phyloP scores from a whole-genome alignment of 2,329 filamentous ascomycete genomes.

The Arthrobotrys iridis region DNA sequence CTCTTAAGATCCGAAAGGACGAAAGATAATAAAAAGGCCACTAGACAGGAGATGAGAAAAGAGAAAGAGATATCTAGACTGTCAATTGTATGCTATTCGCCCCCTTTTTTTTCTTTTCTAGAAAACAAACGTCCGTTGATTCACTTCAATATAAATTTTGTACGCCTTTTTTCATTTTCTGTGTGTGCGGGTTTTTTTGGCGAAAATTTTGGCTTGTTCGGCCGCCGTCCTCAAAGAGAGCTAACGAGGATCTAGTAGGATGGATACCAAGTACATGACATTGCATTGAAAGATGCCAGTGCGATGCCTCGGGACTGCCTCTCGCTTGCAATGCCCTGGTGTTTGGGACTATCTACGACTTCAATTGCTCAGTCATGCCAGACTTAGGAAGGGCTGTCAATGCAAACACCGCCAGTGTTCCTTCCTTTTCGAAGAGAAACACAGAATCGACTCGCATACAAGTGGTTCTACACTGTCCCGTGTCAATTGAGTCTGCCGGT shows the following conservation, averaged over 20 bases:
- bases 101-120: background rate
- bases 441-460: background rate
- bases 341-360: constrained; percentile 3
- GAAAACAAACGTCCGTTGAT: background rate
- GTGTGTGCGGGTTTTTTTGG: constrained; percentile 52
- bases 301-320: constrained; percentile 38
- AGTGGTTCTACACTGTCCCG: background rate
- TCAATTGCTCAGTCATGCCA: background rate
- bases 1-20: background rate
- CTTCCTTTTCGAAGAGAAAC: background rate
- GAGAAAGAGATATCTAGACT: background rate
- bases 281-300: constrained; percentile 11
- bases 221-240: constrained; percentile 47
- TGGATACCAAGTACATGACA: too few species aligned
- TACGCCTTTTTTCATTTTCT: constrained; percentile 23
- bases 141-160: constrained; percentile 25
- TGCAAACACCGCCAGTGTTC: background rate
- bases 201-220: constrained; percentile 44
- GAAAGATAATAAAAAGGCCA: background rate
- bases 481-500: constrained; percentile 12
- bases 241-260: constrained; percentile 50
- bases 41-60: background rate
- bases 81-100: background rate
- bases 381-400: background rate
- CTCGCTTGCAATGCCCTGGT: constrained; percentile 17